A percentile compares a stretch with the other conserved stretches of the same genome.
phyloP scores from a whole-genome alignment of 495 filamentous ascomycete species.

The Cladorrhinum samala region DNA sequence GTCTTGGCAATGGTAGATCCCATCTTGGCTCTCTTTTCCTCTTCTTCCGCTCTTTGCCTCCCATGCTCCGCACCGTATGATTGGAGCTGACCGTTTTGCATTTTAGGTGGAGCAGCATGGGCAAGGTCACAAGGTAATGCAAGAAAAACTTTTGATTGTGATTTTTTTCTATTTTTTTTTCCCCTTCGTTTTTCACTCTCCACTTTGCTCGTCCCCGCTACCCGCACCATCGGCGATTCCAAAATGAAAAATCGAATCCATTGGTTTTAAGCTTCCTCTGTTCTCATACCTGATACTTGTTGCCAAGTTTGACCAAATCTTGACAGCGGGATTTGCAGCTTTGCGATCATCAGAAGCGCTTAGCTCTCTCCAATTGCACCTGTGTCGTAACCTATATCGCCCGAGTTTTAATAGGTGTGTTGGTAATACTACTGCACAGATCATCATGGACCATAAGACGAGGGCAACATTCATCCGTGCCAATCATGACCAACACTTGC shows the following conservation, averaged over 20 bases:
- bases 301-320: neutral
- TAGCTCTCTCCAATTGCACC: neutral
- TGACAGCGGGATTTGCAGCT: too few relatives aligned
- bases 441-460: slow-evolving; percentile 14
- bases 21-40: slow-evolving; percentile 1
- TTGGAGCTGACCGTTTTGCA: slow-evolving; percentile 6
- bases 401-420: neutral
- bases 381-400: too few relatives aligned
- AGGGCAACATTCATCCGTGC: slow-evolving; percentile 19
- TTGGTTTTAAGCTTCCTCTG: neutral
- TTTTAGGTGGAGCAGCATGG: neutral
- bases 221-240: neutral
- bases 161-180: neutral
- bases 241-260: neutral
- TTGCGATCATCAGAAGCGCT: neutral
- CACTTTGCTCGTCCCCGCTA: neutral
- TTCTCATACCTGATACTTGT: too few relatives aligned
- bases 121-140: neutral
- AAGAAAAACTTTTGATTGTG: neutral
- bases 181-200: neutral
- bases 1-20: slow-evolving; percentile 4
- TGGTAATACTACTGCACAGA: neutral
- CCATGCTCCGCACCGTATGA: neutral
- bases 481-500: slow-evolving; percentile 12
- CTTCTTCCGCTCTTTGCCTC: neutral